Conservation (phyloP, 768 basidiomycete species). For the Tricholoma matsutake region DNA sequence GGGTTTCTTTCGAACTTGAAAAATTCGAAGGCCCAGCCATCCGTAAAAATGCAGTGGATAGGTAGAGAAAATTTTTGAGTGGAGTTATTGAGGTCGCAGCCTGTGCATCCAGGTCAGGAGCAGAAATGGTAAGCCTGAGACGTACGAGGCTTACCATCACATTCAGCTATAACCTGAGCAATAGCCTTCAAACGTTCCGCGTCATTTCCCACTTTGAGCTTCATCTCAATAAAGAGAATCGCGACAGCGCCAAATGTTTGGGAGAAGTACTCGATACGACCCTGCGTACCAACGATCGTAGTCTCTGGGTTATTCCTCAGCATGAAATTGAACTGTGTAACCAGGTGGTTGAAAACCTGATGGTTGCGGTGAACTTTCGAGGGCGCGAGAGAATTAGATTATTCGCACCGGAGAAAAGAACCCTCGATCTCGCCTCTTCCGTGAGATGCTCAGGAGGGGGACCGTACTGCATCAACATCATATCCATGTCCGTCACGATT, state of each 20-base stretch:
- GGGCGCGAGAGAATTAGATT: slow-evolving; percentile 8
- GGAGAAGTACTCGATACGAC: slow-evolving; percentile 17
- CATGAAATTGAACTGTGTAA: slow-evolving; percentile 14
- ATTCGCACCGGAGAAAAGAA: slow-evolving; percentile 18
- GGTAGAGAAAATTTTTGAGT: not conserved
- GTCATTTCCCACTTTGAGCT: slow-evolving; percentile 12
- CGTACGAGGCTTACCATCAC: slow-evolving; percentile 15
- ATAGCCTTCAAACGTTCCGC: slow-evolving; percentile 8
- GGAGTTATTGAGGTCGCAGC: not conserved
- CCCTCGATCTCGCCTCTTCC: slow-evolving; percentile 19
- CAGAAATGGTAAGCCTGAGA: not conserved
- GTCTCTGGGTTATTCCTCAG: slow-evolving; percentile 20
- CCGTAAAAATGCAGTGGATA: not conserved
- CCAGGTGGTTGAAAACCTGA: slow-evolving; percentile 19
- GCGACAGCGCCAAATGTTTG: slow-evolving; percentile 18
- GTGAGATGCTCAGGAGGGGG: slow-evolving; percentile 16
- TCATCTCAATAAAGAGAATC: slow-evolving; percentile 19
- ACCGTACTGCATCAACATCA: slow-evolving; percentile 22
- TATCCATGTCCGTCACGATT: slow-evolving; percentile 20
- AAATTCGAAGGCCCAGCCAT: not conserved
- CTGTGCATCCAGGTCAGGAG: not conserved
- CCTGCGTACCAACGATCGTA: slow-evolving; percentile 9
- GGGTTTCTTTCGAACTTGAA: slow-evolving; percentile 3
- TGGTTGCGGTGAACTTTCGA: slow-evolving; percentile 11
- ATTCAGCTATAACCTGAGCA: slow-evolving; percentile 17